Evolutionary conservation across 2,329 filamentous ascomycete genomes (phyloP).

Genomic region (Podosphaera fusca): DNA sequence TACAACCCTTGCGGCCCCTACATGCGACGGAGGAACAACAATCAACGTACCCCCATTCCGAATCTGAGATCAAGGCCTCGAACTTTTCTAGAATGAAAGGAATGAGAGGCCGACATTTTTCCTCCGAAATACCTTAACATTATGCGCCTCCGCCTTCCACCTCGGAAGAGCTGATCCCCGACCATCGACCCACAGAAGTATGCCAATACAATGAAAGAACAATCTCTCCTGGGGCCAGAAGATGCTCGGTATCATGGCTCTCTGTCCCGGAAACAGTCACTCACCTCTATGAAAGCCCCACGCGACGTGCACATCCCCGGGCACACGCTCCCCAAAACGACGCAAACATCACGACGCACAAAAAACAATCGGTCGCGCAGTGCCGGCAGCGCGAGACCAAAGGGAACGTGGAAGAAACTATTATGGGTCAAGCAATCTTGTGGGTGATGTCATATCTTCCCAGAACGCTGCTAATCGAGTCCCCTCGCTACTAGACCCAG

Average conservation of each 20-base stretch:
- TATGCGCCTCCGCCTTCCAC: too few relatives aligned
- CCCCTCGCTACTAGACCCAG: slow-evolving; percentile 40
- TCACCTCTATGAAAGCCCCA: slow-evolving; percentile 20
- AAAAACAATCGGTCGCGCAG: slow-evolving; percentile 22
- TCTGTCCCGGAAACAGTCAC: slow-evolving; percentile 28
- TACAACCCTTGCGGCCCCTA: too few relatives aligned
- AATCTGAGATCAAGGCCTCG: too few relatives aligned
- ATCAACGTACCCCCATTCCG: too few relatives aligned
- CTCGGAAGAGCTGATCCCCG: too few relatives aligned
- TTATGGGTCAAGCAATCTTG: slow-evolving; percentile 95
- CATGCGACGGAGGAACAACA: too few relatives aligned
- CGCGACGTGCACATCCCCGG: slow-evolving; percentile 17
- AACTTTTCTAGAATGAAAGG: too few relatives aligned
- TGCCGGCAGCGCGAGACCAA: slow-evolving; percentile 30
- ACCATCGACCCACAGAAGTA: not conserved
- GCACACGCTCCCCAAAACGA: slow-evolving; percentile 6
- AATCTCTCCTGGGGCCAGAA: slow-evolving; percentile 55
- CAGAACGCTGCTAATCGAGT: not conserved
- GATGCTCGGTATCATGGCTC: slow-evolving; percentile 52
- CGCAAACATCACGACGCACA: not conserved
- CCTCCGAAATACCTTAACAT: too few relatives aligned
- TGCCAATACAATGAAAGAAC: slow-evolving; percentile 19
- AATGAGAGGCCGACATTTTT: too few relatives aligned
- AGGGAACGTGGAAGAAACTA: slow-evolving; percentile 75
- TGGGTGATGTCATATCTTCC: slow-evolving; percentile 15